A percentile compares a stretch with the other conserved stretches of the same genome.
Evolutionary conservation across 805 yeast genomes (phyloP).

Genomic region (Metschnikowia hibisci): DNA sequence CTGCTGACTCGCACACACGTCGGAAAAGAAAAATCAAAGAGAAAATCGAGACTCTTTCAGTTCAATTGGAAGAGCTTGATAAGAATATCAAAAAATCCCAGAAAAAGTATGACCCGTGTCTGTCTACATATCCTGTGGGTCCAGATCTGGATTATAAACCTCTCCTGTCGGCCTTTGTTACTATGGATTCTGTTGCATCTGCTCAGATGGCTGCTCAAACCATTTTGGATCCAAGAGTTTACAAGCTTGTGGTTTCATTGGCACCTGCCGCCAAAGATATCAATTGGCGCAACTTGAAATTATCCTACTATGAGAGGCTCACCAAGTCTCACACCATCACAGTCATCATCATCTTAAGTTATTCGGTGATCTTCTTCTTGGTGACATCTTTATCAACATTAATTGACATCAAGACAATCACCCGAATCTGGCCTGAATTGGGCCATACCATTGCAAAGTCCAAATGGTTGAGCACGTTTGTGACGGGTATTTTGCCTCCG

Average conservation of each 20-base stretch:
- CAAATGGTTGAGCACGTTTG: slow-evolving; percentile 49
- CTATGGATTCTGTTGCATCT: slow-evolving; percentile 46
- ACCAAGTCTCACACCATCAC: slow-evolving; percentile 40
- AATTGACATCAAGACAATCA: slow-evolving; percentile 52
- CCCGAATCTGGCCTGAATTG: slow-evolving; percentile 55
- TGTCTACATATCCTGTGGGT: slow-evolving; percentile 25
- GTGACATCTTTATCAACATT: slow-evolving; percentile 55
- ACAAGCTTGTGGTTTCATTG: slow-evolving; percentile 37
- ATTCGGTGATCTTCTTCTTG: slow-evolving; percentile 50
- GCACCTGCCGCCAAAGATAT: slow-evolving; percentile 49
- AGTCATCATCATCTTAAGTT: slow-evolving; percentile 43
- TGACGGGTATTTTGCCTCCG: slow-evolving; percentile 62
- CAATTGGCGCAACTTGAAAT: slow-evolving; percentile 43
- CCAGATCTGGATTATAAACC: slow-evolving; percentile 33
- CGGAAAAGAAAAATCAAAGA: slow-evolving; percentile 19
- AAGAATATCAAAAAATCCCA: slow-evolving; percentile 33
- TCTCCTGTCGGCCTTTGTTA: slow-evolving; percentile 43
- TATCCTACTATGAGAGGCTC: slow-evolving; percentile 37
- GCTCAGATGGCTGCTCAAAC: slow-evolving; percentile 50
- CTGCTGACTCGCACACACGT: slow-evolving; percentile 9
- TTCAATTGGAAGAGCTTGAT: slow-evolving; percentile 36
- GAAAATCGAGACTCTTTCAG: slow-evolving; percentile 31
- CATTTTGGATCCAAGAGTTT: slow-evolving; percentile 42
- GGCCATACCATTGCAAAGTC: slow-evolving; percentile 51
- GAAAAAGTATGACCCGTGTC: slow-evolving; percentile 26